phyloP scores from a whole-genome alignment of 1,284 basidiomycete species.

The Tranzscheliella williamsii region DNA sequence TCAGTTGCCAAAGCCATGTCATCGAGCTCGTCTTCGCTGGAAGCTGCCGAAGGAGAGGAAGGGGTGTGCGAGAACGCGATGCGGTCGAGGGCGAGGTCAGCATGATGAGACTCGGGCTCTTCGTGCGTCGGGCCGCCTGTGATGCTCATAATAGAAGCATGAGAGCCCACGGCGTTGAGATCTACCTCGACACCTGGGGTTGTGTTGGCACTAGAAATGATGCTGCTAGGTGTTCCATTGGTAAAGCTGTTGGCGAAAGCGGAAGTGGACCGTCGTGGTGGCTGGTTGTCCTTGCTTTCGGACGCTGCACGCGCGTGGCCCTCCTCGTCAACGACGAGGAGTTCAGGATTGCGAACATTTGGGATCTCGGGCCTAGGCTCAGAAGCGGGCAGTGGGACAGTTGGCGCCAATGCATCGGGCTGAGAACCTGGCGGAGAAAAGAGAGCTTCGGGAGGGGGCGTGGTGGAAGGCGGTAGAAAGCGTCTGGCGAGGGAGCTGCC shows the following conservation, averaged over 20 bases:
- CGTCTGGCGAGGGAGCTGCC: constrained; percentile 16
- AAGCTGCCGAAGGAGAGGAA: constrained; percentile 12
- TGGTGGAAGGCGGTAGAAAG: constrained; percentile 8
- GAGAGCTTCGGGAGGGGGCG: background rate
- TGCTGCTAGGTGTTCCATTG: constrained; percentile 17
- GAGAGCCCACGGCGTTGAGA: background rate
- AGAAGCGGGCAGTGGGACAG: background rate
- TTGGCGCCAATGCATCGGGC: background rate
- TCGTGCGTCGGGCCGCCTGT: constrained; percentile 14
- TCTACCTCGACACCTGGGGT: background rate
- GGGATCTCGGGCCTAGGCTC: constrained; percentile 5
- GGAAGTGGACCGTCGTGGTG: background rate
- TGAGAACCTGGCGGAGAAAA: no score
- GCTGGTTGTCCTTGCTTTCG: background rate
- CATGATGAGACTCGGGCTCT: constrained; percentile 22
- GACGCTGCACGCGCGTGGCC: constrained; percentile 11
- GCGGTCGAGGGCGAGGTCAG: background rate
- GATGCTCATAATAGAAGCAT: constrained; percentile 10
- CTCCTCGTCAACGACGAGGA: constrained; percentile 38
- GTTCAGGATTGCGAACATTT: constrained; percentile 3
- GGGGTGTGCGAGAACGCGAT: background rate
- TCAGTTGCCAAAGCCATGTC: constrained; percentile 12
- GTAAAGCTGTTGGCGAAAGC: constrained; percentile 15
- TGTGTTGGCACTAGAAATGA: constrained; percentile 6
- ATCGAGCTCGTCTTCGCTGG: constrained; percentile 19